These are phyloP conservation scores for Hymenoscyphus linearis DNA, from an alignment of 2,329 filamentous ascomycete species.

Conservation along the genomic window DNA sequence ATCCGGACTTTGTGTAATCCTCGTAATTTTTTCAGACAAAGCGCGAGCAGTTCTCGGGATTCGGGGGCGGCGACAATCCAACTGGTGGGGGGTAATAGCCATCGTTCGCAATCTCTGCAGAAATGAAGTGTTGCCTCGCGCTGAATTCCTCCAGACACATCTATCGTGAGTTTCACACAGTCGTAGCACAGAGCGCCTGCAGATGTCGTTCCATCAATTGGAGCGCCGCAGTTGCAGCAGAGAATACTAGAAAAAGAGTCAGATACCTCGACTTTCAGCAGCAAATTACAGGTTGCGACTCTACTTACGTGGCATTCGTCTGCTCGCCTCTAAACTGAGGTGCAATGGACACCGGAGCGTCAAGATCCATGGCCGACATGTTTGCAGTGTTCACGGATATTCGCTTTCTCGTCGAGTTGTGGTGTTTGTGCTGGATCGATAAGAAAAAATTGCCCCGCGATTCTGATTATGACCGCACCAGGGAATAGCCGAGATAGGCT, in stretches of 20 bases:
- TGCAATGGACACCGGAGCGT: constrained; percentile 47
- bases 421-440: constrained; percentile 18
- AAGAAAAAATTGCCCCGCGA: constrained; percentile 27
- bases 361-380: constrained; percentile 56
- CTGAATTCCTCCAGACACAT: constrained; percentile 87
- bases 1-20: constrained; percentile 87
- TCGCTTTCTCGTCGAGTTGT: constrained; percentile 11
- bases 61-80: constrained; percentile 85
- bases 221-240: constrained; percentile 94
- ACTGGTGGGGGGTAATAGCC: constrained; percentile 77
- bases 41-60: constrained; percentile 84
- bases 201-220: constrained; percentile 85
- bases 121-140: constrained; percentile 85
- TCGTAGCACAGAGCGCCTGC: constrained; percentile 90
- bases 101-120: constrained; percentile 92
- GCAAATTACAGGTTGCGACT: constrained; percentile 1
- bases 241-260: constrained; percentile 60
- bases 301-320: constrained; percentile 48
- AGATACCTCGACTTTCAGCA: constrained; percentile 7
- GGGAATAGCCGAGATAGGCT: constrained; percentile 7
- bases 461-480: constrained; percentile 6
- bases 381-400: constrained; percentile 26
- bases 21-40: constrained; percentile 83
- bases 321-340: constrained; percentile 31
- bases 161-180: constrained; percentile 89